These are phyloP conservation scores for Heterobasidion occidentale DNA, from an alignment of 1,284 basidiomycete genomes.

Conservation along the genomic window DNA sequence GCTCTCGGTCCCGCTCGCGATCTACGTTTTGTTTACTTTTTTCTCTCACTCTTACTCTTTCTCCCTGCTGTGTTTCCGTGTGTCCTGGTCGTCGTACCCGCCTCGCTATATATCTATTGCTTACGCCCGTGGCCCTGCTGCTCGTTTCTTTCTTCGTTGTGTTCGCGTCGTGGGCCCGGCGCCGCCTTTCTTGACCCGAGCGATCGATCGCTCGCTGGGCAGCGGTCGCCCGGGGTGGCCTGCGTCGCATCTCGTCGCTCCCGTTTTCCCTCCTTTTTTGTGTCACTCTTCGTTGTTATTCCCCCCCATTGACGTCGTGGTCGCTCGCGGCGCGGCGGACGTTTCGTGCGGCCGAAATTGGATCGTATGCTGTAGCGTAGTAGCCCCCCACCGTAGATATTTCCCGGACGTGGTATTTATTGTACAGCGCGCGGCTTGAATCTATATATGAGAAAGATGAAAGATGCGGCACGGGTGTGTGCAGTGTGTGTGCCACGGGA, in stretches of 20 bases:
- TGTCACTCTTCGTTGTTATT: too few relatives aligned
- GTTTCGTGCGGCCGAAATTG: not conserved
- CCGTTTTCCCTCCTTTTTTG: too few relatives aligned
- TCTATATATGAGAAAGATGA: not conserved
- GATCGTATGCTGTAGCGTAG: not conserved
- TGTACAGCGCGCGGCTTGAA: not conserved
- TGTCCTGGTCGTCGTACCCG: too few relatives aligned
- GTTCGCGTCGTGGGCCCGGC: not conserved
- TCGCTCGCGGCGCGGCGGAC: too few relatives aligned
- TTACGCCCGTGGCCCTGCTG: not conserved
- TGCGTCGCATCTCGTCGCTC: too few relatives aligned
- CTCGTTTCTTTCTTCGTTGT: not conserved
- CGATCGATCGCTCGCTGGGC: not conserved
- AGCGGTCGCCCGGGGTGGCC: too few relatives aligned
- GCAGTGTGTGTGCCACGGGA: too few relatives aligned
- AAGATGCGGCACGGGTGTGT: not conserved
- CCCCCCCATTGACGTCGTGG: too few relatives aligned
- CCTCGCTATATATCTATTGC: not conserved
- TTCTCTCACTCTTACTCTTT: too few relatives aligned
- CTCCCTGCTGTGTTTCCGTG: too few relatives aligned
- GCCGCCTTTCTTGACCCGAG: not conserved
- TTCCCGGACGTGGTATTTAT: not conserved
- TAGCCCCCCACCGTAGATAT: not conserved
- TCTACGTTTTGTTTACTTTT: too few relatives aligned
- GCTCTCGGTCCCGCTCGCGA: not conserved